phyloP scores from a whole-genome alignment of 2,329 filamentous ascomycete species.

The Exserohilum rostratum region DNA sequence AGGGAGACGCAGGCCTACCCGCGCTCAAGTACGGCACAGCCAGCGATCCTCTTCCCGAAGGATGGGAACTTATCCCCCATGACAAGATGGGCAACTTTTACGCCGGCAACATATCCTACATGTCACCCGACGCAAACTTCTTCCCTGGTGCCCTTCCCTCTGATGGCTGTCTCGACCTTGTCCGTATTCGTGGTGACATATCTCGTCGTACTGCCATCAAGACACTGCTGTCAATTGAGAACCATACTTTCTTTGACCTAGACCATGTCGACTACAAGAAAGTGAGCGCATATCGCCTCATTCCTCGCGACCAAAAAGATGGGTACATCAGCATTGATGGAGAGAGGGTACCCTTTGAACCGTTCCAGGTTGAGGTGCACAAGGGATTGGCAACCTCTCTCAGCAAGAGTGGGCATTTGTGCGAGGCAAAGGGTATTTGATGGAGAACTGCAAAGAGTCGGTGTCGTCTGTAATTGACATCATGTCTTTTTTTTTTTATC shows the following conservation, averaged over 20 bases:
- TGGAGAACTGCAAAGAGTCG: background rate
- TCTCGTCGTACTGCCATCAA: slow-evolving; percentile 68
- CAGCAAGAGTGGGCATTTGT: slow-evolving; percentile 72
- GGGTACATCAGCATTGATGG: slow-evolving; percentile 96
- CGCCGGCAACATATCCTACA: slow-evolving; percentile 91
- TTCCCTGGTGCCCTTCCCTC: slow-evolving; percentile 82
- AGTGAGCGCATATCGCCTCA: slow-evolving; percentile 83
- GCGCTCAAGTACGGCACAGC: slow-evolving; percentile 79
- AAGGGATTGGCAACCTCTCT: slow-evolving; percentile 82
- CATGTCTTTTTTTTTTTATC: background rate
- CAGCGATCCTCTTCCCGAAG: slow-evolving; percentile 74
- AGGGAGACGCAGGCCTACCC: slow-evolving; percentile 62
- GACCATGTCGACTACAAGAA: slow-evolving; percentile 81
- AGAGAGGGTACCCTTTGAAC: slow-evolving; percentile 82
- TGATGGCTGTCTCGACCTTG: slow-evolving; percentile 85
- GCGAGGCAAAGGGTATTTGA: slow-evolving; percentile 62
- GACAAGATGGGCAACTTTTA: slow-evolving; percentile 91
- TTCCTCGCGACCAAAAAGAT: slow-evolving; percentile 64
- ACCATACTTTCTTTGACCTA: slow-evolving; percentile 79
- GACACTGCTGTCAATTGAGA: slow-evolving; percentile 74
- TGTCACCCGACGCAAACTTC: slow-evolving; percentile 86
- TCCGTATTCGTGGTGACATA: slow-evolving; percentile 79
- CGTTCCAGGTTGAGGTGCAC: slow-evolving; percentile 91
- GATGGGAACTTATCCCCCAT: slow-evolving; percentile 75
- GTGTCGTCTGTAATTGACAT: background rate